phyloP scores from a whole-genome alignment of 495 filamentous ascomycete species.

The Parachaetomium inaequale region DNA sequence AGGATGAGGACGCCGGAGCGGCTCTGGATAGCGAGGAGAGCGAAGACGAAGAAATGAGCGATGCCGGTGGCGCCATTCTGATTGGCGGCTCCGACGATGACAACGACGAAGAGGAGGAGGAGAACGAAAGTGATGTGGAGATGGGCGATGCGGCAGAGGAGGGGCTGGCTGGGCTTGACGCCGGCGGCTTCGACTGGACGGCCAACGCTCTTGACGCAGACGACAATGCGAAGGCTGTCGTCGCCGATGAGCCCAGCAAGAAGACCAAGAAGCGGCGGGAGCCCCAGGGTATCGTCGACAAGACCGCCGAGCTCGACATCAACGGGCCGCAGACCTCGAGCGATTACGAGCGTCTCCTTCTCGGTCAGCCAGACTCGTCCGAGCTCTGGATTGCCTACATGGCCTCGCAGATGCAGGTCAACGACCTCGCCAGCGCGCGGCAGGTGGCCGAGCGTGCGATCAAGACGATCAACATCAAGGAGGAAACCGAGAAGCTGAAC shows the following conservation, averaged over 20 bases:
- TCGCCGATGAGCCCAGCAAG: conserved; percentile 51
- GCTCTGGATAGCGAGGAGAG: conserved; percentile 42
- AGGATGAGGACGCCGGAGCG: conserved; percentile 49
- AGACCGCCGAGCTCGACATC: conserved; percentile 80
- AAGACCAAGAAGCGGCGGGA: conserved; percentile 74
- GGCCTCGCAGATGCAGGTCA: conserved; percentile 90
- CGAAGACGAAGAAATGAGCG: conserved; percentile 49
- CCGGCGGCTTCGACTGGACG: conserved; percentile 84
- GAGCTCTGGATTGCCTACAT: conserved; percentile 92
- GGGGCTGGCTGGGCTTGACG: conserved; percentile 60
- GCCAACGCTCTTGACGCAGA: conserved; percentile 52
- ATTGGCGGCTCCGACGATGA: conserved; percentile 44
- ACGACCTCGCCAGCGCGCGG: conserved; percentile 79
- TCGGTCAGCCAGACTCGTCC: conserved; percentile 87
- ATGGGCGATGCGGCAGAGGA: conserved; percentile 44
- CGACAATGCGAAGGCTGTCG: conserved; percentile 39
- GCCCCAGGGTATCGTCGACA: conserved; percentile 77
- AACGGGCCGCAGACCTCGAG: conserved; percentile 86
- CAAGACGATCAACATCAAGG: conserved; percentile 79
- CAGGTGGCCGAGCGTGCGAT: conserved; percentile 86
- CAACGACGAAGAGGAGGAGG: conserved; percentile 49
- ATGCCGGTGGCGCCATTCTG: conserved; percentile 53
- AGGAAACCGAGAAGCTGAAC: conserved; percentile 87
- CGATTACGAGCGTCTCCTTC: conserved; percentile 89
- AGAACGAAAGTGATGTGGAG: conserved; percentile 40